A percentile compares a stretch with the other conserved stretches of the same genome.
Evolutionary conservation across 805 yeast genomes (phyloP).

Genomic region (Cyberlindnera amylophila): DNA sequence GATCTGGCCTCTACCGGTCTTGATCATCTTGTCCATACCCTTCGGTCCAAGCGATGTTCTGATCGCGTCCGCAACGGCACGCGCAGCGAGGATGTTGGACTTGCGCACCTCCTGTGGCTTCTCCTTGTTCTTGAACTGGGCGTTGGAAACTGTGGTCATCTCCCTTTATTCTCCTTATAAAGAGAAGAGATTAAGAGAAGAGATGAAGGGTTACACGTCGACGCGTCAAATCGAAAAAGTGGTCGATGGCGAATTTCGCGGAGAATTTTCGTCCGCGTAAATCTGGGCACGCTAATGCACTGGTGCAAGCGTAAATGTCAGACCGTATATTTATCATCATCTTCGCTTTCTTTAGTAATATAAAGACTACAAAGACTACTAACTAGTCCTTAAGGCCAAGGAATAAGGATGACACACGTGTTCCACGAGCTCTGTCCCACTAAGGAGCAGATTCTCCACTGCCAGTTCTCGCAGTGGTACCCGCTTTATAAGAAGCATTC

Average conservation of each 20-base stretch:
- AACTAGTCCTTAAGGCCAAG: too few relatives aligned
- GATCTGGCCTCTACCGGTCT: conserved; percentile 88
- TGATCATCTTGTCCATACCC: conserved; percentile 99
- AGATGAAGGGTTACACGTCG: background rate
- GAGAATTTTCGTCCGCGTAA: background rate
- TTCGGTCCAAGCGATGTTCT: conserved; percentile 94
- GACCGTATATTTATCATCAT: too few relatives aligned
- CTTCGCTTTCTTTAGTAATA: too few relatives aligned
- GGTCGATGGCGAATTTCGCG: background rate
- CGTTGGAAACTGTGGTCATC: conserved; percentile 46
- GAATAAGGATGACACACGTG: conserved; percentile 18
- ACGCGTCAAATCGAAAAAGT: conserved; percentile 2
- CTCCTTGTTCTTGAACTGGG: conserved; percentile 91
- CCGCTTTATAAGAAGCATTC: conserved; percentile 41
- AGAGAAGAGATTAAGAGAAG: too few relatives aligned
- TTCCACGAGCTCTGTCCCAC: conserved; percentile 29
- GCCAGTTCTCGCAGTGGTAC: conserved; percentile 62
- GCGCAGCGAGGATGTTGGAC: conserved; percentile 96
- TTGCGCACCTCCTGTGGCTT: conserved; percentile 97
- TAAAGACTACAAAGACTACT: too few relatives aligned
- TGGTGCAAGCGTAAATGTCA: too few relatives aligned
- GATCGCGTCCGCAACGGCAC: conserved; percentile 97
- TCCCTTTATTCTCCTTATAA: background rate
- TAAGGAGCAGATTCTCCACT: conserved; percentile 43
- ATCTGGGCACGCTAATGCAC: background rate